Percentiles rank a stretch among this genome's conserved stretches.
Conservation (phyloP, 805 yeast species). For the Hanseniaspora vineae region DNA sequence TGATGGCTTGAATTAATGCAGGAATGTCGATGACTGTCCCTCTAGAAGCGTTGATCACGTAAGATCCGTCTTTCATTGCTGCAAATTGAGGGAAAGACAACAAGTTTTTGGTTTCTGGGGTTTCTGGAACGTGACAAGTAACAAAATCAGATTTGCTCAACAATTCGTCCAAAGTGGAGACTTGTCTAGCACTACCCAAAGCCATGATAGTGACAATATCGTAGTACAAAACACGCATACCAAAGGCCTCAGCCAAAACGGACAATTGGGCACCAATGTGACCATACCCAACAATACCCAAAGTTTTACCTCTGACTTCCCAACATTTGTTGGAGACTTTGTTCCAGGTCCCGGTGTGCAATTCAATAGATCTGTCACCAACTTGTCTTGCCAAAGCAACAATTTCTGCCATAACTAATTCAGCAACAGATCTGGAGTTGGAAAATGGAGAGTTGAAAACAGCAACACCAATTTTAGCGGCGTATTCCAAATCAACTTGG, state of each 20-base stretch:
- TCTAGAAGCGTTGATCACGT: conserved; percentile 90
- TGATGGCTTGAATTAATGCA: conserved; percentile 82
- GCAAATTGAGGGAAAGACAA: conserved; percentile 84
- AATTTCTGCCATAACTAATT: conserved; percentile 89
- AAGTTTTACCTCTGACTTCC: conserved; percentile 98
- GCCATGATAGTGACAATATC: conserved; percentile 91
- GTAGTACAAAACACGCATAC: conserved; percentile 91
- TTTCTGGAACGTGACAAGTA: conserved; percentile 88
- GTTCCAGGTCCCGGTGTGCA: conserved; percentile 97
- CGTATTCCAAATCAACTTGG: conserved; percentile 87
- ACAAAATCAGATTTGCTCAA: conserved; percentile 76
- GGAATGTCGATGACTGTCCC: conserved; percentile 97
- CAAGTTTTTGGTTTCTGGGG: conserved; percentile 83
- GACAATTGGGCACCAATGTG: conserved; percentile 97
- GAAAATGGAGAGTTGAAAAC: conserved; percentile 98
- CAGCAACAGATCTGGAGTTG: conserved; percentile 97
- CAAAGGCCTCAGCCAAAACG: conserved; percentile 93
- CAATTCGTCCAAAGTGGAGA: conserved; percentile 69
- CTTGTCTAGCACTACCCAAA: conserved; percentile 93
- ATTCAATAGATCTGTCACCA: conserved; percentile 90
- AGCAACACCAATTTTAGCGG: conserved; percentile 87
- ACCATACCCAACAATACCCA: conserved; percentile 95
- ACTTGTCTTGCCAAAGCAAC: conserved; percentile 90
- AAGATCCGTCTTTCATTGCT: conserved; percentile 93
- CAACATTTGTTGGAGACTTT: conserved; percentile 90